phyloP scores from a whole-genome alignment of 345 rosid genomes.

The Psidium friedrichsthalianum region DNA sequence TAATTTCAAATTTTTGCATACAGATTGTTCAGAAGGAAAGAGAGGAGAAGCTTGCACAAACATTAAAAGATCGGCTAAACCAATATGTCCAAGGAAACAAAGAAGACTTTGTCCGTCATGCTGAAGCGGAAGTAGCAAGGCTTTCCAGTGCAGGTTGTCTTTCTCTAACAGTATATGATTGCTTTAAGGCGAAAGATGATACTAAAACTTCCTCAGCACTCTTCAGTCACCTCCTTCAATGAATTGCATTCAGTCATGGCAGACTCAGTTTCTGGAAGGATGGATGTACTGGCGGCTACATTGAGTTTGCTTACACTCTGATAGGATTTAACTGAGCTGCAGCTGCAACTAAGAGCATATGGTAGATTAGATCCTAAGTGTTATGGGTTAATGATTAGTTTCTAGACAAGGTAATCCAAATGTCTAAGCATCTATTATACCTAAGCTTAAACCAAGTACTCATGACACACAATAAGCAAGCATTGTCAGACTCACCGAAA shows the following conservation, averaged over 20 bases:
- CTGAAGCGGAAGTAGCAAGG: conserved; percentile 78
- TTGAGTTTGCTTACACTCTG: background rate
- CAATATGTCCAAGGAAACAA: conserved; percentile 66
- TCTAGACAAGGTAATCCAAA: background rate
- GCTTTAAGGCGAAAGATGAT: background rate
- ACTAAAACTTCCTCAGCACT: background rate
- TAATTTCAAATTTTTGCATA: background rate
- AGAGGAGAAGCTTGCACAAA: conserved; percentile 79
- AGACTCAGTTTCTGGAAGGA: background rate
- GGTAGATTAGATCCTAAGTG: background rate
- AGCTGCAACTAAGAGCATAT: background rate
- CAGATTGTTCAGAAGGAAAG: conserved; percentile 96
- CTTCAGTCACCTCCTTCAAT: background rate
- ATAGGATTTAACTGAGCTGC: background rate
- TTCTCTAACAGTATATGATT: background rate
- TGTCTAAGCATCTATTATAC: background rate
- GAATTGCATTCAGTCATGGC: background rate
- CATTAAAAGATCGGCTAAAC: conserved; percentile 61
- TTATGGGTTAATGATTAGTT: background rate
- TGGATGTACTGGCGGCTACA: background rate
- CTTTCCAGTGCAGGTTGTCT: conserved; percentile 78
- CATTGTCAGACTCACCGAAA: background rate
- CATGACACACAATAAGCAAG: background rate
- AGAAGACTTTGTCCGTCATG: conserved; percentile 52
- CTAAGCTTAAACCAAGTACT: background rate